Base-by-base conservation (phyloP, 192 early-diverging fungal species). In the Spizellomyces sp. region DNA sequence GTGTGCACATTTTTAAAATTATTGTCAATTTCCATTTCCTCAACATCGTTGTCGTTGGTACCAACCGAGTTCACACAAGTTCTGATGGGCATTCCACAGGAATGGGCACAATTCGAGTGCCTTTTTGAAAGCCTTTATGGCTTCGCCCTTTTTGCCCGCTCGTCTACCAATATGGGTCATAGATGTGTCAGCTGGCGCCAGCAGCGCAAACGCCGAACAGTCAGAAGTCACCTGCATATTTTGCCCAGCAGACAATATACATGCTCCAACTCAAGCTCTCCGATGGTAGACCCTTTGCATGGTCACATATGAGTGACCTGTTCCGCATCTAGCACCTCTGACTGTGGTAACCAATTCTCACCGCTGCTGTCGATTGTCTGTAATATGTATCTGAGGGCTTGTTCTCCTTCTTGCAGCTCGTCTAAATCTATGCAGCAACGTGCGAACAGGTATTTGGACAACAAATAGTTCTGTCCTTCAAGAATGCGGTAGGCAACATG, bases 21-120 rank as follows among this genome's bases (percentile, higher is more conserved):
- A 36, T 36, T 36, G 1, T 36, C 27, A 36, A 36, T 2, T 36
- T 36, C 27, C 27, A 36, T 3, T 3, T 36, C 3, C 27, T 36
- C 0, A 36, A 36, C 27, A 36, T 36, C 27, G 27, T 36, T 36
- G 0, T 36, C 0, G 27, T 36, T 36, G 27, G 27, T 36, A 36
- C 27, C 27, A 36, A 54, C 82, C 80, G 21, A 82, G 45, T 17
- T 80, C 75, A 45, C 74, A 71, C 45, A 82, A 62, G 6, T 52
- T 61, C 63, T 81, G 69, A 48, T 67, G 82, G 8, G 80, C 80
- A 15, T 41, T 69, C 83, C 83, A 84, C 52, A 75, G 44, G 42
- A 78, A 76, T 41, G 83, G 76, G 74, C 79, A 73, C 48, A 74
- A 45, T 55, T 67, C 52, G 21, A 83, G 22, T 0, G 80, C 78